Conservation (phyloP, 2,329 filamentous ascomycete species). For the Paraphaeosphaeria sporulosa region DNA sequence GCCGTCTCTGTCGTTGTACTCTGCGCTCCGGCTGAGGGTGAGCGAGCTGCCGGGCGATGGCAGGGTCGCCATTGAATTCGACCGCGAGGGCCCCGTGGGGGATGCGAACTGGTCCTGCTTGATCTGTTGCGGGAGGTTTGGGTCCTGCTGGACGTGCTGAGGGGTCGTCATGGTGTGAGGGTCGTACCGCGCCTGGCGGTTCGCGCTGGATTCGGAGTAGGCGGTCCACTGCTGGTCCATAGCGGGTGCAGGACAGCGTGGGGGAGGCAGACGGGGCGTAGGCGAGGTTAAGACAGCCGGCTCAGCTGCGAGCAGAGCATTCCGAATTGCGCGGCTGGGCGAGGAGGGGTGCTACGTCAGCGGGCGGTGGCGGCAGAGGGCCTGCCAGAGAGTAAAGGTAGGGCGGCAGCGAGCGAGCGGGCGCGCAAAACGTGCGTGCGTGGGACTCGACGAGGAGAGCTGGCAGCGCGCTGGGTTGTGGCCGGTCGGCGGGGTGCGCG, state of each 20-base stretch:
- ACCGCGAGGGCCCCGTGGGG: constrained; percentile 44
- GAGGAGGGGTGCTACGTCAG: constrained; percentile 17
- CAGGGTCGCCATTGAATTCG: constrained; percentile 47
- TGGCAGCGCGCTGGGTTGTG: constrained; percentile 23
- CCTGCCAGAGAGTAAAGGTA: not conserved
- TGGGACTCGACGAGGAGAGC: constrained; percentile 25
- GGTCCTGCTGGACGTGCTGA: constrained; percentile 43
- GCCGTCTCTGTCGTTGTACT: constrained; percentile 54
- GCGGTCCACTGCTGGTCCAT: constrained; percentile 51
- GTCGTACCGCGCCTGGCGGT: constrained; percentile 48
- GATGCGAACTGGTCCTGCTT: constrained; percentile 48
- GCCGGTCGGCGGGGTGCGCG: constrained; percentile 16
- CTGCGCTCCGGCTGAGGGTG: constrained; percentile 39
- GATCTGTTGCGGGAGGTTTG: constrained; percentile 38
- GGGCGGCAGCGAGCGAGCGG: constrained; percentile 21
- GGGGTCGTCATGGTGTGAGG: constrained; percentile 45
- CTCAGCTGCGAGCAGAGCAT: constrained; percentile 47
- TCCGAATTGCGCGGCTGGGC: constrained; percentile 37
- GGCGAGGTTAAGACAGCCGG: constrained; percentile 34
- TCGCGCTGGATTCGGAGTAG: constrained; percentile 44
- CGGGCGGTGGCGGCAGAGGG: constrained; percentile 13
- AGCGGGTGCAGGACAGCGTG: constrained; percentile 15
- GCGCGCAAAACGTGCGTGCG: constrained; percentile 20
- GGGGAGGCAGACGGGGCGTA: constrained; percentile 20
- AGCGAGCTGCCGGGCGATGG: constrained; percentile 42